phyloP scores from a whole-genome alignment of 352 stramenopile species.

The Phytophthora hybrid region DNA sequence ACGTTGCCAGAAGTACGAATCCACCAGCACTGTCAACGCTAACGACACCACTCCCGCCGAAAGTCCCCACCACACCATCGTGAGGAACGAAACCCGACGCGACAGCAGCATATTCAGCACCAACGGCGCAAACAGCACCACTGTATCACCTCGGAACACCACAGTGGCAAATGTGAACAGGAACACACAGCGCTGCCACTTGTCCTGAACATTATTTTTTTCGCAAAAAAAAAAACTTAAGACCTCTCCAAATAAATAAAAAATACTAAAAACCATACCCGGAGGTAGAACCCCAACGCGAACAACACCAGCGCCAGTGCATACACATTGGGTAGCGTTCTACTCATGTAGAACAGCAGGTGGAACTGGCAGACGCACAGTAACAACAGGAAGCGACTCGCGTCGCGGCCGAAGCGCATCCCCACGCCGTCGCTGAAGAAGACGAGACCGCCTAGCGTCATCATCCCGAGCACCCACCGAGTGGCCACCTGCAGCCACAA shows the following conservation, averaged over 20 bases:
- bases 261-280: constrained; percentile 27
- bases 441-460: constrained; percentile 63
- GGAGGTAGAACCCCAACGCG: constrained; percentile 68
- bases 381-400: constrained; percentile 82
- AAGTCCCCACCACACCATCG: constrained; percentile 87
- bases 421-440: constrained; percentile 72
- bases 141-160: constrained; percentile 97
- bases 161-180: constrained; percentile 94
- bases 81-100: constrained; percentile 69
- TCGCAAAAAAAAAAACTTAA: constrained; percentile 2
- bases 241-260: background rate
- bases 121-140: constrained; percentile 95
- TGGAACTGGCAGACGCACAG: constrained; percentile 96
- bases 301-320: constrained; percentile 88
- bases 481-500: constrained; percentile 68
- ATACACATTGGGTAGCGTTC: constrained; percentile 98
- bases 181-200: constrained; percentile 62
- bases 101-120: constrained; percentile 92
- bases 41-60: constrained; percentile 76
- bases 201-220: constrained; percentile 31
- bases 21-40: constrained; percentile 87
- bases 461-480: constrained; percentile 66
- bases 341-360: constrained; percentile 97
- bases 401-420: constrained; percentile 65
- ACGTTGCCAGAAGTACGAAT: constrained; percentile 95